Conservation (phyloP, 768 basidiomycete genomes). For the Kwoniella mangroviensis region DNA sequence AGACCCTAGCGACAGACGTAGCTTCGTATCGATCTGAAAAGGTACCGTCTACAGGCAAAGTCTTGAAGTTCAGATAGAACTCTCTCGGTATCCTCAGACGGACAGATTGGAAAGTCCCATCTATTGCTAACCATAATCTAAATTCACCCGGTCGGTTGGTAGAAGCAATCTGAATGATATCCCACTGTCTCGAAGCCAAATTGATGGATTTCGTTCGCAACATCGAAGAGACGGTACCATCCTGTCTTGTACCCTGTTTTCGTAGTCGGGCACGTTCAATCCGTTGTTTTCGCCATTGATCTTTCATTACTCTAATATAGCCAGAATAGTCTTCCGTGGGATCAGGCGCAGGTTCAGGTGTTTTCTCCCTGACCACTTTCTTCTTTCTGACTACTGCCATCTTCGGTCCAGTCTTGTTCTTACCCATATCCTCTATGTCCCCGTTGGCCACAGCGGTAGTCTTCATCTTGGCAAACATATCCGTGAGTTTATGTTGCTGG, state of each 20-base stretch:
- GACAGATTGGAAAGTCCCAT: constrained; percentile 75
- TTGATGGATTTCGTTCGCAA: constrained; percentile 65
- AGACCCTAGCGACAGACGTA: constrained; percentile 73
- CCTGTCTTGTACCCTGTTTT: constrained; percentile 47
- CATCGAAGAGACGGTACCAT: constrained; percentile 68
- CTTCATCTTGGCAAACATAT: constrained; percentile 72
- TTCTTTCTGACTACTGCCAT: constrained; percentile 63
- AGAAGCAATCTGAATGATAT: constrained; percentile 80
- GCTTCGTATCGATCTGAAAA: constrained; percentile 74
- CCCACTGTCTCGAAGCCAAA: constrained; percentile 75
- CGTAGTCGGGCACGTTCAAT: constrained; percentile 59
- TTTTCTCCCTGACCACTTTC: constrained; percentile 57
- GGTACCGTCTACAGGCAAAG: constrained; percentile 66
- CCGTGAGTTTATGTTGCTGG: constrained; percentile 95
- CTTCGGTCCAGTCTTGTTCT: constrained; percentile 22
- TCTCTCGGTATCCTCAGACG: constrained; percentile 85
- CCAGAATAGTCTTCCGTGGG: constrained; percentile 69
- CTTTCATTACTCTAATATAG: constrained; percentile 78
- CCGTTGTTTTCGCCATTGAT: constrained; percentile 72
- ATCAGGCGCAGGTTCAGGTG: constrained; percentile 65
- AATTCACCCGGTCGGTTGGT: constrained; percentile 79
- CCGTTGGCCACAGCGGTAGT: constrained; percentile 38
- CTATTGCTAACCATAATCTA: constrained; percentile 83
- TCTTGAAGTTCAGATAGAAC: constrained; percentile 90
- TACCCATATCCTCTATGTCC: constrained; percentile 71